Conservation (phyloP, 75 land plant genomes). For the Sequoia sempervirens region DNA sequence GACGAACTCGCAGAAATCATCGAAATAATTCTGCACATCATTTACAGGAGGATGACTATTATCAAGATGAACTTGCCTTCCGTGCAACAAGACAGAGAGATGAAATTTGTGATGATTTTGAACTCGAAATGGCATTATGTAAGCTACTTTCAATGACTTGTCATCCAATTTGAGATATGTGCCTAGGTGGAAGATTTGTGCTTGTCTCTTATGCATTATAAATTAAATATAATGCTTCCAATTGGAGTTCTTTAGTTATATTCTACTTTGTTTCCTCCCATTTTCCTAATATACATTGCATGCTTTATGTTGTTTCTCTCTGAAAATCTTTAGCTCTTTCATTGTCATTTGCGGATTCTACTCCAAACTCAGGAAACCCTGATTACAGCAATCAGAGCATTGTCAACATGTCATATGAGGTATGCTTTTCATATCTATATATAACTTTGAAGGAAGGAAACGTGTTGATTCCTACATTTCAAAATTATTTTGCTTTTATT, state of each 20-base stretch:
- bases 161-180: background rate
- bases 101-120: constrained; percentile 15
- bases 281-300: background rate
- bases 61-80: constrained; percentile 8
- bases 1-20: constrained; percentile 19
- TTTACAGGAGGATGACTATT: constrained; percentile 9
- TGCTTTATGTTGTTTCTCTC: background rate
- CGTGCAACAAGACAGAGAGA: background rate
- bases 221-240: background rate
- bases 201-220: background rate
- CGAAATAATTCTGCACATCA: constrained; percentile 20
- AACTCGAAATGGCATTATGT: constrained; percentile 29
- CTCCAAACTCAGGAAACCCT: background rate
- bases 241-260: background rate
- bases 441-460: background rate
- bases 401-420: constrained; percentile 39
- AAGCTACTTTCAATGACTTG: constrained; percentile 11
- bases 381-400: constrained; percentile 2
- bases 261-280: background rate
- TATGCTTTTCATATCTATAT: background rate
- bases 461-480: background rate
- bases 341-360: constrained; percentile 14
- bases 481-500: background rate
- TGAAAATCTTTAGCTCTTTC: constrained; percentile 20
- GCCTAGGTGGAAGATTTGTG: background rate